A percentile compares a stretch with the other conserved stretches of the same genome.
Evolutionary conservation across 768 basidiomycete genomes (phyloP).

Genomic region (Naganishia antarctica): DNA sequence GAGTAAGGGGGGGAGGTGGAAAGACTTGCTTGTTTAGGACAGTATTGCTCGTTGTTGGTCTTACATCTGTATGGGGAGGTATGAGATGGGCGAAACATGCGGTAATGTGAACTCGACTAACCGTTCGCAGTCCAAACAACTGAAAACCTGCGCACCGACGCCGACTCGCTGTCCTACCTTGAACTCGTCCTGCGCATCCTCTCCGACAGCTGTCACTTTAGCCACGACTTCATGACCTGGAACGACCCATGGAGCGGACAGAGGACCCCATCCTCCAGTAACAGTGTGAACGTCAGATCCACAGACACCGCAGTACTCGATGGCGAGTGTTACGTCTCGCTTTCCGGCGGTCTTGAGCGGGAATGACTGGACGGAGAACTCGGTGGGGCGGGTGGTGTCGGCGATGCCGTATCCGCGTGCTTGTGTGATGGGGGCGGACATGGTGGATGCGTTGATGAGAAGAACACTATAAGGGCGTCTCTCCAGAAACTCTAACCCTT

Average conservation of each 20-base stretch:
- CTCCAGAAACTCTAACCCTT: no score
- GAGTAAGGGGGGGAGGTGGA: background rate
- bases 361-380: constrained; percentile 42
- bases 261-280: constrained; percentile 52
- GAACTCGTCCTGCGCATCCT: constrained; percentile 55
- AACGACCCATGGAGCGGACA: constrained; percentile 30
- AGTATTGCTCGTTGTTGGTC: constrained; percentile 58
- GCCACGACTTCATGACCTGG: constrained; percentile 61
- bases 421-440: constrained; percentile 1
- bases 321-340: constrained; percentile 43
- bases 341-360: constrained; percentile 38
- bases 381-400: constrained; percentile 42
- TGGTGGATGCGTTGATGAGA: no score
- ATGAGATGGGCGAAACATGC: no score
- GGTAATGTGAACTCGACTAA: no score
- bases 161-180: constrained; percentile 61
- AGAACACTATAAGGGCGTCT: no score
- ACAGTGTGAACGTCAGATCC: constrained; percentile 55
- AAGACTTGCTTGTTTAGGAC: constrained; percentile 45
- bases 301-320: constrained; percentile 50
- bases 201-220: constrained; percentile 56
- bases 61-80: constrained; percentile 48
- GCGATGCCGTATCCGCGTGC: constrained; percentile 19
- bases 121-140: constrained; percentile 54
- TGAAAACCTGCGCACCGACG: constrained; percentile 56